A percentile compares a stretch with the other conserved stretches of the same genome.
These are phyloP conservation scores for Aspergillus diversus DNA, from an alignment of 495 filamentous ascomycete genomes.

Conservation along the genomic window DNA sequence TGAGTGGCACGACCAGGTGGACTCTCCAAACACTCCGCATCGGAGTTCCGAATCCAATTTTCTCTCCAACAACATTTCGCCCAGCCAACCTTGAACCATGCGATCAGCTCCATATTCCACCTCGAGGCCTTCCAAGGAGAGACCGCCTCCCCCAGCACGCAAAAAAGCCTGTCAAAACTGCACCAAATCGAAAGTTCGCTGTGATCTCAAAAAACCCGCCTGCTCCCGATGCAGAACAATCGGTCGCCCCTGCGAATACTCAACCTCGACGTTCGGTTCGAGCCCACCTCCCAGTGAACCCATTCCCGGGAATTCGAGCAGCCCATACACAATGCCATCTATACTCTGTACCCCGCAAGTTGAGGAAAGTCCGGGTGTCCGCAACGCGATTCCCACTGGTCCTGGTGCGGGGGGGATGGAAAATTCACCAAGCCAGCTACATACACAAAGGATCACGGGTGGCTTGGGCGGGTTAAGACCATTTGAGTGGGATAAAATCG, in stretches of 20 bases:
- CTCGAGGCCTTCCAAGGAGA: conserved; percentile 1
- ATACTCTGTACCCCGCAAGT: neutral
- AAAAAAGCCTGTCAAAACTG: conserved; percentile 46
- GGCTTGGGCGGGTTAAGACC: too few species aligned
- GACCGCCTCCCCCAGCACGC: conserved; percentile 15
- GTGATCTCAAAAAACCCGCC: conserved; percentile 37
- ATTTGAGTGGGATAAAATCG: conserved; percentile 20
- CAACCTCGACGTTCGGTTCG: conserved; percentile 4
- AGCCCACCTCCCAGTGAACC: neutral
- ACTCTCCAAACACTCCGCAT: neutral
- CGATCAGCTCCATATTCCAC: conserved; percentile 4
- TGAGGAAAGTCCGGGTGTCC: neutral
- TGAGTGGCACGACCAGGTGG: too few species aligned
- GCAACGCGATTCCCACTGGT: neutral
- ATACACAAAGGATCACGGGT: too few species aligned
- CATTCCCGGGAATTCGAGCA: too few species aligned
- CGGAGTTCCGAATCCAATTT: conserved; percentile 7
- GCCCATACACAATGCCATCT: neutral
- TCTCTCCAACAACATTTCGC: conserved; percentile 2
- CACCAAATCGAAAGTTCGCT: conserved; percentile 41
- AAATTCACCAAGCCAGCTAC: too few species aligned
- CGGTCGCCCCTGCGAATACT: conserved; percentile 35
- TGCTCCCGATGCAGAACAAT: conserved; percentile 43
- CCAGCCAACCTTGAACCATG: conserved; percentile 6
- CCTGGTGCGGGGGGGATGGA: neutral